Evolutionary conservation across 139 green algal species (phyloP), one percentile per base, ranked within the genome.

Genomic region (Eudorina sp.): DNA sequence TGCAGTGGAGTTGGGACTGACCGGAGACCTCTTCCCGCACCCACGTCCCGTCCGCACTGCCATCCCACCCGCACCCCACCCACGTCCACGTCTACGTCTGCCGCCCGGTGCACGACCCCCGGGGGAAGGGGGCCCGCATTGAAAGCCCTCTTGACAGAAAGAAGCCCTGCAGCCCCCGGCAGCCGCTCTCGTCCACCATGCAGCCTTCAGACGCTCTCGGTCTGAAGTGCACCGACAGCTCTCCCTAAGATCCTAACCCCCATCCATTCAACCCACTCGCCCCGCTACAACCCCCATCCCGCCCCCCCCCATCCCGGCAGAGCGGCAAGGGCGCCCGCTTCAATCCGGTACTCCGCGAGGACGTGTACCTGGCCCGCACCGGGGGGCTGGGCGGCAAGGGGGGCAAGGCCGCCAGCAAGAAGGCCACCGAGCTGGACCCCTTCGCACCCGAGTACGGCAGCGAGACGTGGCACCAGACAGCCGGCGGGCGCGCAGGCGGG

Each of bases 311-410:
- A 27, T 13, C 46, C 36, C 9, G n/a, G n/a, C 92, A 96, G 93
- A 93, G 95, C 53, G 97, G 96, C 23, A 91, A 90, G 3, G 83
- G 31, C n/a, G 85, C 92, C 41, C 78, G 74, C 46, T 90, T 93
- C 43, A 90, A 97, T 48, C 95, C 94, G 19, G 96, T 99, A 48
- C 93, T 99, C 88, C 89, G 96, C 0, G 97, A 99, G 91, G 97
- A 99, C 89, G 91, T 97, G 78, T 91, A 98, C 79, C 88, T 97
- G 91, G 83, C 94, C 73, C 90, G 93, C 64, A 92, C 93, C 70
- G 88, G 77, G 9, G 93, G 92, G 64, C 90, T 27, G 48, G n/a
- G 40, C 68, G 70, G 70, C 70, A 25, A 34, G 34, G 11, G 31
- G 64, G 64, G 29, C 34, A 3, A 88, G 62, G 72, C 79, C 76